Base-by-base conservation (phyloP, 345 rosid species). In the Hypericum androsaemum region DNA sequence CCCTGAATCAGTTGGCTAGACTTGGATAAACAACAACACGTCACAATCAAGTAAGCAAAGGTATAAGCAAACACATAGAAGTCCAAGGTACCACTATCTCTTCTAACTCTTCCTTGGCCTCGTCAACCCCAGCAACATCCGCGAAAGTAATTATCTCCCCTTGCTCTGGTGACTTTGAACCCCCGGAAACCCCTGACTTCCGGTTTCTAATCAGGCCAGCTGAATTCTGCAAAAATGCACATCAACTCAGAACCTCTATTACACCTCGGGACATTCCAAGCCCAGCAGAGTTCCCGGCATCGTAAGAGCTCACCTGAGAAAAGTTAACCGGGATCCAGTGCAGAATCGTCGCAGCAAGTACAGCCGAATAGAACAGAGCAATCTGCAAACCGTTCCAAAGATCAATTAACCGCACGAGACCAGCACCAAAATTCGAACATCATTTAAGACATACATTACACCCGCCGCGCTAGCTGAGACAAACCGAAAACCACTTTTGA, bases 81-180 rank as follows among this genome's bases (percentile, higher is more conserved):
- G 39, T 52, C 43, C 58, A 61, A 54, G 71, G 52, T 80, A 92
- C 98, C 79, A 92, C 97, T 43, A 92, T 92, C 72, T 92, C 98
- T 76, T 92, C 95, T 37, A 92, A 75, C 77, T 92, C 98, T 71
- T 92, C 98, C 74, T 85, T 92, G 10, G 98, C 98, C 68, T 88
- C 98, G 74, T 92, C 95, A 15, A 88, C 85, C 58, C 97, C 97
- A 22, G 97, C 98, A 64, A 92, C 94, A 59, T 92, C 98, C 55
- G 97, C 86, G 77, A 92, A 92, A 54, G 86, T 83, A 53, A 92
- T 81, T 45, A 72, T 50, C 64, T 81, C 95, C 54, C 88, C 90
- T 61, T 77, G 88, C 15, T 76, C 89, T 37, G 86, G 55, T n/a
- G 59, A 80, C 71, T 83, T 81, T 14, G 78, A 61, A 61, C 84